phyloP scores from a whole-genome alignment of 768 basidiomycete species.

The Russula griseocarnosa region DNA sequence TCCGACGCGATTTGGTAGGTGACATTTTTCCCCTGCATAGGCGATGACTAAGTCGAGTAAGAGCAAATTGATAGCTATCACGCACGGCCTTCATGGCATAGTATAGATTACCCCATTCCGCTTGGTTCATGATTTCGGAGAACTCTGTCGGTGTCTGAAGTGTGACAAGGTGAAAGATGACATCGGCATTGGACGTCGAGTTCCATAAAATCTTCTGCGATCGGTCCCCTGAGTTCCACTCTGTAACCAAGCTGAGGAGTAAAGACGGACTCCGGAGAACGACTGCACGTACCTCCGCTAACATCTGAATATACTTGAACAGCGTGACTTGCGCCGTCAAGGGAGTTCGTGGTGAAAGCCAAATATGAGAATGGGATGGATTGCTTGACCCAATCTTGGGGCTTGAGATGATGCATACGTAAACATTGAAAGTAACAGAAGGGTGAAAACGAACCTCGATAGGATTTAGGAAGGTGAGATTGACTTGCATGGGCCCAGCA shows the following conservation, averaged over 20 bases:
- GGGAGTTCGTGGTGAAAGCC: conserved; percentile 33
- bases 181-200: not conserved
- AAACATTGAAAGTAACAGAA: not conserved
- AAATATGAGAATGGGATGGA: conserved; percentile 42
- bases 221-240: conserved; percentile 31
- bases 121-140: conserved; percentile 23
- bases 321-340: conserved; percentile 35
- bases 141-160: conserved; percentile 18
- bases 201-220: conserved; percentile 12
- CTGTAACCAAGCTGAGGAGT: conserved; percentile 2
- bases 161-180: conserved; percentile 23
- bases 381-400: conserved; percentile 37
- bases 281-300: conserved; percentile 34
- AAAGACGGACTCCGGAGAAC: not conserved
- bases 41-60: not conserved
- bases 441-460: conserved; percentile 35
- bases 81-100: conserved; percentile 25
- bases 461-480: conserved; percentile 41
- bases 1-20: conserved; percentile 27
- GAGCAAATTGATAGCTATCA: not conserved
- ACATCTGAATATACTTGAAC: conserved; percentile 42
- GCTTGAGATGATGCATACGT: conserved; percentile 28
- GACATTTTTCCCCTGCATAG: conserved; percentile 14
- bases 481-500: conserved; percentile 39
- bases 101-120: conserved; percentile 27